Evolutionary conservation across 2,329 filamentous ascomycete genomes (phyloP).

Genomic region (Ophiostoma himal-ulmi): DNA sequence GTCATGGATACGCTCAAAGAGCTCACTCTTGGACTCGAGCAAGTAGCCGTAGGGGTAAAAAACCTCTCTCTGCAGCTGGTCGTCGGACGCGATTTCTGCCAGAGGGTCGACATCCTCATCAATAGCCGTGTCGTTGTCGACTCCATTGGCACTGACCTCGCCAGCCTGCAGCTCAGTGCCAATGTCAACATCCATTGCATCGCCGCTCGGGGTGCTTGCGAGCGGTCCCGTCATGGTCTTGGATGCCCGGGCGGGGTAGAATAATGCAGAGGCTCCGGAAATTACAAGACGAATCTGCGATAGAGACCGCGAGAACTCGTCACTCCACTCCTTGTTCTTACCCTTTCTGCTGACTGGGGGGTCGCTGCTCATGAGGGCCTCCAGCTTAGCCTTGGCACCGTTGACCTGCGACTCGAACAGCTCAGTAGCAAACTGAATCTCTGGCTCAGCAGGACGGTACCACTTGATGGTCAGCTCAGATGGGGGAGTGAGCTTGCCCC

Average conservation of each 20-base stretch:
- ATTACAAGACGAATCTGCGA: constrained; percentile 83
- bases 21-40: constrained; percentile 54
- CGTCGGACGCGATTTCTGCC: constrained; percentile 65
- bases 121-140: constrained; percentile 36
- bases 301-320: constrained; percentile 86
- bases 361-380: constrained; percentile 71
- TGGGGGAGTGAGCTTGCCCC: constrained; percentile 73
- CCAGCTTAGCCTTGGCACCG: constrained; percentile 67
- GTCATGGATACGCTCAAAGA: constrained; percentile 72
- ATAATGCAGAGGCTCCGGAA: constrained; percentile 82
- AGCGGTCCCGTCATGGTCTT: constrained; percentile 37
- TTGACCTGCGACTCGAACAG: constrained; percentile 80
- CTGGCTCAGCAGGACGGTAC: constrained; percentile 75
- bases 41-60: constrained; percentile 84
- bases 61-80: constrained; percentile 79
- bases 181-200: constrained; percentile 25
- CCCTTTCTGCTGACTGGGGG: constrained; percentile 83
- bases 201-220: constrained; percentile 33
- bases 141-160: constrained; percentile 50
- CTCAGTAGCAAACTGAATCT: constrained; percentile 83
- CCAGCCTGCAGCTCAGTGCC: constrained; percentile 23
- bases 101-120: constrained; percentile 50
- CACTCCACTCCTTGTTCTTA: constrained; percentile 97
- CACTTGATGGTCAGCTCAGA: constrained; percentile 77
- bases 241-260: constrained; percentile 71